phyloP scores from a whole-genome alignment of 257 asterid species.

The Lantana camara region DNA sequence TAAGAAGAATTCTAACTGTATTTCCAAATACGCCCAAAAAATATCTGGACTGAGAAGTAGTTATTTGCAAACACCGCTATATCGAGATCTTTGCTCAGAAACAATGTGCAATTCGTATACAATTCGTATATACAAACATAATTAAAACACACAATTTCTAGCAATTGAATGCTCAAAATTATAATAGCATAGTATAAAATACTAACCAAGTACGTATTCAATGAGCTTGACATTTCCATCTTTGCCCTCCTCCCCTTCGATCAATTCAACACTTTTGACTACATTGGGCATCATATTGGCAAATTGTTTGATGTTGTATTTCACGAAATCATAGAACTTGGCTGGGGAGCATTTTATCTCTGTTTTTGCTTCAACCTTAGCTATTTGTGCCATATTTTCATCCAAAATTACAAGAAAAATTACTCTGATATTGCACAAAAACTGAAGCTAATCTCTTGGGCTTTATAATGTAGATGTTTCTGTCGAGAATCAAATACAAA shows the following conservation, averaged over 20 bases:
- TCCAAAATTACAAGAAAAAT: neutral
- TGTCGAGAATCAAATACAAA: neutral
- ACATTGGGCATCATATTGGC: constrained; percentile 19
- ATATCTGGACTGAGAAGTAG: too few relatives aligned
- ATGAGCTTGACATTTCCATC: constrained; percentile 29
- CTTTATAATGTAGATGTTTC: constrained; percentile 9
- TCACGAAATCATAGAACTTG: constrained; percentile 24
- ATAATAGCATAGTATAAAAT: neutral
- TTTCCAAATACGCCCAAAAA: too few relatives aligned
- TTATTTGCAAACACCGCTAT: too few relatives aligned
- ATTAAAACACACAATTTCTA: too few relatives aligned
- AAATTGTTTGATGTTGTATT: constrained; percentile 15
- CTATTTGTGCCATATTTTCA: constrained; percentile 35
- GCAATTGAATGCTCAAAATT: neutral
- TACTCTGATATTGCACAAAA: neutral
- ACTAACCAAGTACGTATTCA: constrained; percentile 31
- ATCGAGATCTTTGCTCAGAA: too few relatives aligned
- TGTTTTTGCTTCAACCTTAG: constrained; percentile 32
- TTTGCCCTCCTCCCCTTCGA: constrained; percentile 38
- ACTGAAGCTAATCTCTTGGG: neutral
- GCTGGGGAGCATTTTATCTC: constrained; percentile 31
- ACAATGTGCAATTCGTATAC: too few relatives aligned
- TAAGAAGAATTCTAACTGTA: too few relatives aligned
- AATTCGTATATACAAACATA: too few relatives aligned
- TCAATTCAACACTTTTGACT: constrained; percentile 10